Base-by-base conservation (phyloP, 2,329 filamentous ascomycete species). In the Aphanoascus verrucosus region DNA sequence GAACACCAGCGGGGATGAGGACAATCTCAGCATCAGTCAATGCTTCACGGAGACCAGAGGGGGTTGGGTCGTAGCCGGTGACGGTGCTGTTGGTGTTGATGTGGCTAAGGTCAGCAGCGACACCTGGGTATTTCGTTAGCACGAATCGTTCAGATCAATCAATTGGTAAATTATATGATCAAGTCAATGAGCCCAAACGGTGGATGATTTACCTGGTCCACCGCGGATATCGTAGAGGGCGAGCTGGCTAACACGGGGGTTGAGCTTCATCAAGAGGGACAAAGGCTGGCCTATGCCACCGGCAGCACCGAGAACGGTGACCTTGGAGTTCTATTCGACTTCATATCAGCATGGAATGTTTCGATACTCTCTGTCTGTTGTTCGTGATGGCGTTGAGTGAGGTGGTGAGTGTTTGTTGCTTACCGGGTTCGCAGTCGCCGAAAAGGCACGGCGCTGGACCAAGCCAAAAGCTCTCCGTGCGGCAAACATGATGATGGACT, bases 41-140 rank as follows among this genome's bases (percentile, higher is more conserved):
- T 67, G 84, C 85, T 61, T 79, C 80, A 65, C 81, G 80, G 59
- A 97, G 85, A 67, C 88, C 88, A 56, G 79, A 77, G 59, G 85
- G 77, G 60, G 80, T 85, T 62, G 89, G 81, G 63, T 89, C 84
- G 74, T 91, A 94, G 70, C 93, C 93, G 67, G 80, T 90, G 74
- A 97, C 91, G 65, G 74, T 84, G 78, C 86, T 91, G 84, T 94
- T 94, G 76, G 91, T 96, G 85, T 97, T 97, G 83, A 98, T 89
- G 81, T 98, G 93, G 69, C 86, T 87, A 74, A 98, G 83, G 75
- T 98, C 93, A 72, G 93, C 93, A 65, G 91, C 93, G 74, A 98
- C 93, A 85, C 91, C 91, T 93, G 64, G 38, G 64, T 43, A 64
- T 59, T 52, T 34, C 20, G 31, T 53, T 20, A 53, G 50, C 40